These are phyloP conservation scores for Rhizoclosmatium globosum DNA, from an alignment of 192 early-diverging fungal genomes.

Conservation along the genomic window DNA sequence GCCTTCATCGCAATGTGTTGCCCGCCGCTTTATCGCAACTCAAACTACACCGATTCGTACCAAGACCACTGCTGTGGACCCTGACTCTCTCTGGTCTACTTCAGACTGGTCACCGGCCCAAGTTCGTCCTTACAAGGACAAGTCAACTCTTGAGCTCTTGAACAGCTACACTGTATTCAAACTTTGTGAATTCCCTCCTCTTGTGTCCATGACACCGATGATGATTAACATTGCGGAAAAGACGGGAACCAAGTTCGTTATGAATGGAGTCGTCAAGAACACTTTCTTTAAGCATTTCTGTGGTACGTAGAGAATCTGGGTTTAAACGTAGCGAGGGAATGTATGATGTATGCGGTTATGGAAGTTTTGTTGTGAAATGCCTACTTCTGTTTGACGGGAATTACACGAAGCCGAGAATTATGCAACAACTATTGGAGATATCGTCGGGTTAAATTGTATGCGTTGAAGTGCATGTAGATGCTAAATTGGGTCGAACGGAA, in stretches of 20 bases:
- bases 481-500: no score
- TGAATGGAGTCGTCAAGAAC: conserved; percentile 62
- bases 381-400: no score
- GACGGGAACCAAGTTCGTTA: conserved; percentile 33
- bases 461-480: no score
- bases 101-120: conserved; percentile 15
- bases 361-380: no score
- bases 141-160: conserved; percentile 65
- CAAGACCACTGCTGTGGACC: background rate
- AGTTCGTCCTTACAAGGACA: conserved; percentile 59
- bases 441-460: no score
- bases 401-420: no score
- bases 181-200: conserved; percentile 65
- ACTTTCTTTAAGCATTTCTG: conserved; percentile 95
- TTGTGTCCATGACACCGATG: conserved; percentile 67
- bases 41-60: background rate
- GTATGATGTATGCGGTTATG: no score
- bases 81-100: conserved; percentile 1
- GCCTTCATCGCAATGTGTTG: conserved; percentile 16
- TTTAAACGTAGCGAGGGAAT: no score
- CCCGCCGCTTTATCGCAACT: background rate
- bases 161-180: conserved; percentile 76
- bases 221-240: conserved; percentile 65
- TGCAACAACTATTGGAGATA: no score
- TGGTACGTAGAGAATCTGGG: conserved; percentile 66